phyloP scores from a whole-genome alignment of 257 asterid species.

The Solanum chaucha region DNA sequence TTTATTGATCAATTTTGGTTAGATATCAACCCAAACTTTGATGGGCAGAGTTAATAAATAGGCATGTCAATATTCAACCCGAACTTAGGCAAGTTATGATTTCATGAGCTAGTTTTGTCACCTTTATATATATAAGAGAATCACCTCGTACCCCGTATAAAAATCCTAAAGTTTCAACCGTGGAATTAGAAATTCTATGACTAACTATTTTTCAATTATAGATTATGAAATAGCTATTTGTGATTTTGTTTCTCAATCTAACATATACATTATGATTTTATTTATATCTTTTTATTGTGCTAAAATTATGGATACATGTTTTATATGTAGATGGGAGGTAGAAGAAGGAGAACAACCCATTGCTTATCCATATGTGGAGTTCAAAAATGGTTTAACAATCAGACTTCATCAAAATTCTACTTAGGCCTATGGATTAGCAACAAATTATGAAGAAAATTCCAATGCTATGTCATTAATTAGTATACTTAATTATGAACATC shows the following conservation, averaged over 20 bases:
- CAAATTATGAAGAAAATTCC: not conserved
- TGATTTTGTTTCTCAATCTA: not conserved
- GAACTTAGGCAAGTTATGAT: not conserved
- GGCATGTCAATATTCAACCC: no score
- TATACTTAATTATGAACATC: not conserved
- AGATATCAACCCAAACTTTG: not conserved
- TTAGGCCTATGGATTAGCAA: not conserved
- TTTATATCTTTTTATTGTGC: not conserved
- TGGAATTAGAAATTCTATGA: not conserved
- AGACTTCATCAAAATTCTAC: conserved; percentile 10
- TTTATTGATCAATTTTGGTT: no score
- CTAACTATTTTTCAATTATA: not conserved
- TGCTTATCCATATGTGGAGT: conserved; percentile 71
- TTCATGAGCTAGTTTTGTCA: no score
- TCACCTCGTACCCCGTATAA: not conserved
- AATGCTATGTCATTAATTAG: not conserved
- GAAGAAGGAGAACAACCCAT: conserved; percentile 54
- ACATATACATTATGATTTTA: not conserved
- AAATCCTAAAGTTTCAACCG: not conserved
- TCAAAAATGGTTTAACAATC: conserved; percentile 33
- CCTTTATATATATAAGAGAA: no score
- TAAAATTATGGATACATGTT: not conserved
- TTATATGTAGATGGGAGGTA: conserved; percentile 40
- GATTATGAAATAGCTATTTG: not conserved
- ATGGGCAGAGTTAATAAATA: not conserved